These are phyloP conservation scores for Stenocarpella maydis DNA, from an alignment of 2,329 filamentous ascomycete species.

Conservation along the genomic window DNA sequence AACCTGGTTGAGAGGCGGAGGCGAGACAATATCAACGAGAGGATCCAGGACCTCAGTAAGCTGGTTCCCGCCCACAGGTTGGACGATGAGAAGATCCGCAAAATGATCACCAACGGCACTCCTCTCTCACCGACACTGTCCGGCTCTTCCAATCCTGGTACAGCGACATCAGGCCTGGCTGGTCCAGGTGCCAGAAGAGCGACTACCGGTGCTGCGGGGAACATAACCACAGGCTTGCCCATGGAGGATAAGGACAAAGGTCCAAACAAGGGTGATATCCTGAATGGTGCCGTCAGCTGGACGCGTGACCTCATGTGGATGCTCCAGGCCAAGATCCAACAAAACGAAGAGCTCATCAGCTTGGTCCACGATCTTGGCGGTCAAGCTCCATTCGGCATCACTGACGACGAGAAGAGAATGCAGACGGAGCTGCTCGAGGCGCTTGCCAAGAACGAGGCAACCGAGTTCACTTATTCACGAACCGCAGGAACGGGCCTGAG, in stretches of 20 bases:
- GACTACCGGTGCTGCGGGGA: conserved; percentile 72
- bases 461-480: conserved; percentile 84
- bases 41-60: conserved; percentile 94
- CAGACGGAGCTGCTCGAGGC: conserved; percentile 90
- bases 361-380: conserved; percentile 76
- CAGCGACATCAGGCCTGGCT: conserved; percentile 86
- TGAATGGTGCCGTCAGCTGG: conserved; percentile 97
- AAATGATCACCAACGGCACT: conserved; percentile 91
- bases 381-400: conserved; percentile 80
- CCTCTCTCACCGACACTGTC: conserved; percentile 85
- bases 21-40: conserved; percentile 97
- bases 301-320: conserved; percentile 98
- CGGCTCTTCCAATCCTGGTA: conserved; percentile 72
- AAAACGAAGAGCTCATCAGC: conserved; percentile 86
- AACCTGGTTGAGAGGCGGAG: conserved; percentile 95
- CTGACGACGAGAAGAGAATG: conserved; percentile 95
- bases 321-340: conserved; percentile 85
- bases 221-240: conserved; percentile 90
- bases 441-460: conserved; percentile 79
- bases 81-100: conserved; percentile 96
- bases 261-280: conserved; percentile 97
- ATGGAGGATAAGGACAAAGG: conserved; percentile 98
- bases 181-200: conserved; percentile 85
- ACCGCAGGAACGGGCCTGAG: conserved; percentile 84
- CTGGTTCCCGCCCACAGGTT: conserved; percentile 91